These are phyloP conservation scores for Aspergillus japonicus DNA, from an alignment of 2,329 filamentous ascomycete species.

Conservation along the genomic window DNA sequence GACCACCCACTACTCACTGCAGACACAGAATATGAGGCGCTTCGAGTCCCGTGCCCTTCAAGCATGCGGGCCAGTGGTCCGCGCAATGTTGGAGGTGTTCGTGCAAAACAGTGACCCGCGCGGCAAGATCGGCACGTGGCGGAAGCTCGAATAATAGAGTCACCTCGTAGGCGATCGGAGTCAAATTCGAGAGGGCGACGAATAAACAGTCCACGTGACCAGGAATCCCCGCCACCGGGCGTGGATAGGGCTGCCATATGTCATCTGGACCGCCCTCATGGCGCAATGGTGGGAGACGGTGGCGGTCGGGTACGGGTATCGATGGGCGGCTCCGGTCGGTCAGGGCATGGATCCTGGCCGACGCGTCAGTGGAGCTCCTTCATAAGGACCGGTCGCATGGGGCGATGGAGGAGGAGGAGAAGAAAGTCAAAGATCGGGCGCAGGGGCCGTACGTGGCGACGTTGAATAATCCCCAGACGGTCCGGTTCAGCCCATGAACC, in stretches of 20 bases:
- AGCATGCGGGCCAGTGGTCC: constrained; percentile 11
- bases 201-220: constrained; percentile 23
- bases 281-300: constrained; percentile 1
- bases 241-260: constrained; percentile 25
- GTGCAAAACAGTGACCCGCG: constrained; percentile 16
- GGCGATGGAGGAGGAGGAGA: background rate
- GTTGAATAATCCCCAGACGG: constrained; percentile 29
- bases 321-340: constrained; percentile 19
- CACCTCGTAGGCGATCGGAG: constrained; percentile 22
- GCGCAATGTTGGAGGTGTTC: constrained; percentile 20
- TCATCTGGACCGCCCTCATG: constrained; percentile 16
- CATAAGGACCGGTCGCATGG: background rate
- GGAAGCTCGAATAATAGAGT: constrained; percentile 16
- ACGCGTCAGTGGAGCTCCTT: constrained; percentile 9
- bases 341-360: constrained; percentile 22
- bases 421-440: background rate
- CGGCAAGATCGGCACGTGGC: constrained; percentile 14
- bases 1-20: constrained; percentile 17
- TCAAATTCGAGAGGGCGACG: constrained; percentile 21
- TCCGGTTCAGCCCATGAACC: constrained; percentile 15
- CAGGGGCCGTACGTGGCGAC: constrained; percentile 23
- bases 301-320: constrained; percentile 19
- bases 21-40: constrained; percentile 24
- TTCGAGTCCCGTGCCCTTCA: constrained; percentile 13
- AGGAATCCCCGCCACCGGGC: constrained; percentile 8